Percentiles rank a stretch among this genome's conserved stretches.
Conservation (phyloP, 2,329 filamentous ascomycete species). For the Aschersonia sp. region DNA sequence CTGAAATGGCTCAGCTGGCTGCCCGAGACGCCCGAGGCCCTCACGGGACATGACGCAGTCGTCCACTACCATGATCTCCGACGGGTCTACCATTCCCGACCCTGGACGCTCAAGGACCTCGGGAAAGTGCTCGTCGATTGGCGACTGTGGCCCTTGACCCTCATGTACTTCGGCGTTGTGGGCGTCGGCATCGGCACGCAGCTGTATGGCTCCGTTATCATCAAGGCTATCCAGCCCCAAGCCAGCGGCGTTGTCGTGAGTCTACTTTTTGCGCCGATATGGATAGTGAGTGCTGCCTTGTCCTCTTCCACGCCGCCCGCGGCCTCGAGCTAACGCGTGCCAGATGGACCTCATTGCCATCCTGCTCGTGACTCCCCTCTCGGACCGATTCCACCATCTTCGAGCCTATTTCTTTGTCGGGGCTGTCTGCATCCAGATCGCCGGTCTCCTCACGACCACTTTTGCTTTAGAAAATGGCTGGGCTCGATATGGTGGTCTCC, state of each 20-base stretch:
- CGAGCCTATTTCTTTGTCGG: constrained; percentile 70
- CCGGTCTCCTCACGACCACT: constrained; percentile 64
- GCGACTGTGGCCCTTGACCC: constrained; percentile 69
- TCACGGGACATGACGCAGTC: constrained; percentile 61
- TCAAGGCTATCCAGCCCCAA: constrained; percentile 58
- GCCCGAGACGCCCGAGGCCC: constrained; percentile 53
- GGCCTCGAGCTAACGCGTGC: neutral
- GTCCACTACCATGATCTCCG: constrained; percentile 75
- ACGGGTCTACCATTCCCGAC: constrained; percentile 61
- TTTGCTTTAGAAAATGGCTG: constrained; percentile 59
- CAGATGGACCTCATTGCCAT: constrained; percentile 83
- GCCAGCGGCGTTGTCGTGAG: constrained; percentile 65
- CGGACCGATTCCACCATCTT: constrained; percentile 71
- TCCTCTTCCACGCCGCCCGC: no score
- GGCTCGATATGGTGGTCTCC: constrained; percentile 76
- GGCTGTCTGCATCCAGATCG: constrained; percentile 65
- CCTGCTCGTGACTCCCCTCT: constrained; percentile 69
- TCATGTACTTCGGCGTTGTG: constrained; percentile 94
- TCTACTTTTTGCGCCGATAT: constrained; percentile 78
- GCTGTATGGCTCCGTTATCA: constrained; percentile 77
- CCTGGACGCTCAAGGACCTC: constrained; percentile 62
- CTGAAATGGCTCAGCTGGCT: constrained; percentile 47
- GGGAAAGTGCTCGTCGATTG: constrained; percentile 62
- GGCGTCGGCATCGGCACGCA: constrained; percentile 85
- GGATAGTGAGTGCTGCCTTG: constrained; percentile 49